Base-by-base conservation (phyloP, 1,284 basidiomycete species). In the Pseudozyma pruni region DNA sequence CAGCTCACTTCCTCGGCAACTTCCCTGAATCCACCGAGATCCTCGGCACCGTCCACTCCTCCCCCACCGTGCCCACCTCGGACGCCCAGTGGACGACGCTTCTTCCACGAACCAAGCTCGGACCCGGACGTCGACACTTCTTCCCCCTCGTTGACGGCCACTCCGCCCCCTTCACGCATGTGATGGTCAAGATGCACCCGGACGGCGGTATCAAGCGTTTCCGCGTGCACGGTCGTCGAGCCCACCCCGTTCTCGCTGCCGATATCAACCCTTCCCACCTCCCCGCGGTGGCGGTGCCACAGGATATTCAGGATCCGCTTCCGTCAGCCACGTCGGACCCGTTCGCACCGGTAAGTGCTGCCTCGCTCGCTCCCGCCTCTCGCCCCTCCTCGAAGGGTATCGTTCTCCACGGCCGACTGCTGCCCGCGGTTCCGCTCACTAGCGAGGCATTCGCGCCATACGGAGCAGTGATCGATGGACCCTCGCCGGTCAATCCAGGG, bases 141-240 rank as follows among this genome's bases (percentile, higher is more conserved):
- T 92, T 97, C 84, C 88, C 90, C 74, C 85, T 96, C 51, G 87
- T 90, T 75, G 87, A 89, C 72, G 57, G 52, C n/a, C 85, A 38
- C 16, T 46, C 43, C 10, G 84, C 83, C 51, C 82, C 86, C 16
- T 94, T 89, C 83, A 93, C 89, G 13, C 95, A 98, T 83, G 88
- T 98, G 55, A 89, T 89, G 75, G 85, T 95, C 64, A 92, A 90
- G 17, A 96, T 97, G 78, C 89, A 91, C 83, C 95, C 95, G 4
- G 95, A 99, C 81, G 95, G 95, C 44, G 95, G 95, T 20, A 86
- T 98, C 81, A 98, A 98, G 85, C 89, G 95, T 10, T 85, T 98
- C 20, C 88, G 95, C 47, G 83, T 98, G 43, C 86, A 89, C 60
- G 95, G 95, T 14, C 87, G 87, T 53, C 87, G 86, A 55, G 85